Percentiles rank a stretch among this genome's conserved stretches.
Conservation (phyloP, 1,139 yeast species). For the Taphrina pruni region DNA sequence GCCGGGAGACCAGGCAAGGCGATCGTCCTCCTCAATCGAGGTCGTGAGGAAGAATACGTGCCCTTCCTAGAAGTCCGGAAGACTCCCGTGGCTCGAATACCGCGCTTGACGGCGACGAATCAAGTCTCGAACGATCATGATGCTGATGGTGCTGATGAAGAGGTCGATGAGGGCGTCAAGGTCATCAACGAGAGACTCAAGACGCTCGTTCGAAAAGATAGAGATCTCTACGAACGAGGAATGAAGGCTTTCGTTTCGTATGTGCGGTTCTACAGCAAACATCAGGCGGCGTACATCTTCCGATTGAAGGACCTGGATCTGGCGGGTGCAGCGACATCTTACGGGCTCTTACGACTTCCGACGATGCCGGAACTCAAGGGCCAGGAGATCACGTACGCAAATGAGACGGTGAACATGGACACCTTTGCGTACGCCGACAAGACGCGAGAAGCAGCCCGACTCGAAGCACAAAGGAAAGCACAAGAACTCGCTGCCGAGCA, state of each 20-base stretch:
- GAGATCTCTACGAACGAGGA: conserved; percentile 53
- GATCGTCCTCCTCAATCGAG: conserved; percentile 68
- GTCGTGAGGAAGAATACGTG: conserved; percentile 80
- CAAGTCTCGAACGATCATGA: conserved; percentile 47
- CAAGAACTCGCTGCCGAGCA: background rate
- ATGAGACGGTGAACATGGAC: conserved; percentile 40
- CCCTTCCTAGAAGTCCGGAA: conserved; percentile 80
- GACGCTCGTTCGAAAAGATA: conserved; percentile 35
- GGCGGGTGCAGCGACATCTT: conserved; percentile 71
- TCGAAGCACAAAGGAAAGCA: conserved; percentile 38
- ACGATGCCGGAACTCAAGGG: conserved; percentile 84
- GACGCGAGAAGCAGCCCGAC: conserved; percentile 41
- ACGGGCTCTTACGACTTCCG: conserved; percentile 83
- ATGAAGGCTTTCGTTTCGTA: conserved; percentile 83
- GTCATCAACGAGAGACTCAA: conserved; percentile 24
- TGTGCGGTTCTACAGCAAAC: conserved; percentile 82
- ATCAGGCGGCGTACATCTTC: conserved; percentile 88
- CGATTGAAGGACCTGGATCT: conserved; percentile 74
- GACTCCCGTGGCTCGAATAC: conserved; percentile 56
- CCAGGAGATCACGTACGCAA: conserved; percentile 28
- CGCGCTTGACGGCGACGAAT: conserved; percentile 37
- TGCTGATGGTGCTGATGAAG: conserved; percentile 43
- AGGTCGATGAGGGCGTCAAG: conserved; percentile 20
- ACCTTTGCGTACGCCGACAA: conserved; percentile 41
- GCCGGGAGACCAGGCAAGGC: conserved; percentile 86